phyloP scores from a whole-genome alignment of 768 basidiomycete genomes.

The Leccinellum rugosiceps region DNA sequence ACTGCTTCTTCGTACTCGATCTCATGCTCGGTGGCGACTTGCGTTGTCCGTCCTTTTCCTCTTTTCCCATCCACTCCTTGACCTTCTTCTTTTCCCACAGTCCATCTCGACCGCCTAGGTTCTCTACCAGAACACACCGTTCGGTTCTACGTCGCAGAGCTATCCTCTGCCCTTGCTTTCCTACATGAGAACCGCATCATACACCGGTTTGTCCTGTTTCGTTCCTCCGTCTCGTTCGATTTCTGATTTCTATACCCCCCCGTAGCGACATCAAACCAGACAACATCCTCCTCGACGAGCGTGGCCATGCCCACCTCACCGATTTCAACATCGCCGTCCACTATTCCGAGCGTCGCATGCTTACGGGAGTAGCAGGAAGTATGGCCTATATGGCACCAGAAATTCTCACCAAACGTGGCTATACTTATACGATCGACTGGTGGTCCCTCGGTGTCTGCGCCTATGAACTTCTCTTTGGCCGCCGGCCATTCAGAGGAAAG shows the following conservation, averaged over 20 bases:
- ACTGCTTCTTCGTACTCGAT: constrained; percentile 97
- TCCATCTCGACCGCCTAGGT: constrained; percentile 84
- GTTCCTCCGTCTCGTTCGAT: too few relatives aligned
- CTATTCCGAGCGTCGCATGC: constrained; percentile 78
- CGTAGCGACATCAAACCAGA: constrained; percentile 93
- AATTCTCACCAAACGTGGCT: constrained; percentile 89
- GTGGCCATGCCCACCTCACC: constrained; percentile 92
- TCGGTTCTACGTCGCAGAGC: constrained; percentile 85
- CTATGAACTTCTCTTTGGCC: constrained; percentile 89
- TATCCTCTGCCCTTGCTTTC: constrained; percentile 84
- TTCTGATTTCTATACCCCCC: neutral
- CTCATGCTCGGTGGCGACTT: constrained; percentile 96
- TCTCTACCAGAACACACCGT: constrained; percentile 74
- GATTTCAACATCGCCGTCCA: constrained; percentile 99
- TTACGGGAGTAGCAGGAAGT: constrained; percentile 92
- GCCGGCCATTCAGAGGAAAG: constrained; percentile 88
- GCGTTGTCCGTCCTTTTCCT: constrained; percentile 58
- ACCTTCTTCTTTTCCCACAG: constrained; percentile 36
- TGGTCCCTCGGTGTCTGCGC: constrained; percentile 95
- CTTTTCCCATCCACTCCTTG: neutral
- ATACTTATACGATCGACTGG: constrained; percentile 94
- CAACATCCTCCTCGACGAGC: constrained; percentile 94
- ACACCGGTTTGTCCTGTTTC: constrained; percentile 69
- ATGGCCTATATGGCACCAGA: constrained; percentile 99
- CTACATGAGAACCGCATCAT: constrained; percentile 93